These are phyloP conservation scores for Ascochyta fabae DNA, from an alignment of 2,329 filamentous ascomycete genomes.

Conservation along the genomic window DNA sequence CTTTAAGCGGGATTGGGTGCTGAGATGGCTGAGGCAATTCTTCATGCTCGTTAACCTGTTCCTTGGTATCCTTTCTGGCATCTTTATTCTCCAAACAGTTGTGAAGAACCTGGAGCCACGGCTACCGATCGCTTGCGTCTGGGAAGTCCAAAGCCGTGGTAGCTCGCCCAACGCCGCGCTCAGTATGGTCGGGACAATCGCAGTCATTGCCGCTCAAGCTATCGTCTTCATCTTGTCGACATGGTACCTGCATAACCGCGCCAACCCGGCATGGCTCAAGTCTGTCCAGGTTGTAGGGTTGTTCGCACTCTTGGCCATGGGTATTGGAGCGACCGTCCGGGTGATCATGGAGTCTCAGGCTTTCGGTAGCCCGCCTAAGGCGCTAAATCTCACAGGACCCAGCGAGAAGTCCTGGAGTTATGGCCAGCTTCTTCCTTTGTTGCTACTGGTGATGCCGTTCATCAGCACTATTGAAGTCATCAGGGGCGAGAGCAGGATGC, in stretches of 20 bases:
- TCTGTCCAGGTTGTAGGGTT: slow-evolving; percentile 61
- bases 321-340: slow-evolving; percentile 64
- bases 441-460: slow-evolving; percentile 66
- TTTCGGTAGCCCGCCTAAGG: slow-evolving; percentile 59
- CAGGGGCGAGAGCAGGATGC: slow-evolving; percentile 57
- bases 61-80: slow-evolving; percentile 62
- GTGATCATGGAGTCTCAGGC: slow-evolving; percentile 66
- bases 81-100: slow-evolving; percentile 64
- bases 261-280: slow-evolving; percentile 61
- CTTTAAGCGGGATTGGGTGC: slow-evolving; percentile 70
- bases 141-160: slow-evolving; percentile 53
- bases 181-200: slow-evolving; percentile 66
- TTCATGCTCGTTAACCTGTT: slow-evolving; percentile 71
- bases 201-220: slow-evolving; percentile 65
- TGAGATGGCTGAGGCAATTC: slow-evolving; percentile 69
- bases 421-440: slow-evolving; percentile 65
- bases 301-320: slow-evolving; percentile 59
- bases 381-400: slow-evolving; percentile 57
- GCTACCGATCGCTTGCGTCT: slow-evolving; percentile 68
- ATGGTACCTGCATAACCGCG: slow-evolving; percentile 68
- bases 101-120: slow-evolving; percentile 59
- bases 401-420: slow-evolving; percentile 68
- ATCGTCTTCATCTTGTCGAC: slow-evolving; percentile 66
- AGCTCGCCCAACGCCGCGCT: slow-evolving; percentile 53
- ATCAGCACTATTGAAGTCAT: slow-evolving; percentile 67